A percentile compares a stretch with the other conserved stretches of the same genome.
Evolutionary conservation across 345 rosid genomes (phyloP).

Genomic region (Hevea brasiliensis): DNA sequence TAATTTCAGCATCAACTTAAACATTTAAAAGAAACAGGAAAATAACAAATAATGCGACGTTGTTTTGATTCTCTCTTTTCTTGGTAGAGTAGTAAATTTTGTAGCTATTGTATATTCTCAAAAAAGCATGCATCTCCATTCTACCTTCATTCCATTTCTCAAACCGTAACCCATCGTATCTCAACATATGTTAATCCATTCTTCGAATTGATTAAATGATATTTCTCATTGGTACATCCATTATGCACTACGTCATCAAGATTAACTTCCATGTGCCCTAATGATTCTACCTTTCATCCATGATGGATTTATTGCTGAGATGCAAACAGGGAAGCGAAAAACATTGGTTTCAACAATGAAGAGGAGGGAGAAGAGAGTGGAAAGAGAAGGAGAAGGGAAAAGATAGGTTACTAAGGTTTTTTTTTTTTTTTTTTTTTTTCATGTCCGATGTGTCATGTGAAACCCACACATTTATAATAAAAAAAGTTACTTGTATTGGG

Average conservation of each 20-base stretch:
- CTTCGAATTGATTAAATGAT: conserved; percentile 72
- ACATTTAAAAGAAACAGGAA: not conserved
- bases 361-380: too few species aligned
- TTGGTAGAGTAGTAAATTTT: not conserved
- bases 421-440: too few species aligned
- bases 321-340: too few species aligned
- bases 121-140: too few species aligned
- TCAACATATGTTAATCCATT: conserved; percentile 69
- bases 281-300: too few species aligned
- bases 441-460: too few species aligned
- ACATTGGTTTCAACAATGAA: too few species aligned
- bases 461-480: too few species aligned
- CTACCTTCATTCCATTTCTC: conserved; percentile 3
- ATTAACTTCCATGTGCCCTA: conserved; percentile 74
- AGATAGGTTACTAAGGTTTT: too few species aligned
- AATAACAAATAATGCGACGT: not conserved
- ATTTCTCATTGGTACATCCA: conserved; percentile 76
- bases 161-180: conserved; percentile 63
- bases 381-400: too few species aligned
- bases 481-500: too few species aligned
- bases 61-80: not conserved
- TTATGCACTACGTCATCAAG: conserved; percentile 70
- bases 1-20: not conserved
- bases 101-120: not conserved
- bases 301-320: too few species aligned